Evolutionary conservation across 495 filamentous ascomycete species (phyloP), one percentile per base, ranked within the genome.

Genomic region (Margaritispora aquatica): DNA sequence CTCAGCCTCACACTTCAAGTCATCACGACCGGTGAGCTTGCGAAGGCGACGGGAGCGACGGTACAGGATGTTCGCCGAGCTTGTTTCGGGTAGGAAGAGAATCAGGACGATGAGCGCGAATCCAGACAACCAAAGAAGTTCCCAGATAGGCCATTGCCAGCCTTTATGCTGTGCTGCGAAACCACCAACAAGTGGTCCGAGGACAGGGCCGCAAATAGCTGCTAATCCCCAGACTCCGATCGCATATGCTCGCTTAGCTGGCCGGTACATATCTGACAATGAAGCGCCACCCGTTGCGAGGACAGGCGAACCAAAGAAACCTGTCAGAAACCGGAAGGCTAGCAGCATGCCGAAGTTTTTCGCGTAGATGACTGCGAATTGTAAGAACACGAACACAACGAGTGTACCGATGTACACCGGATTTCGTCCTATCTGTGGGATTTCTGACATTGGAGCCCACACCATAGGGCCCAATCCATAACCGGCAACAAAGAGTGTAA

Each of bases 81-180:
- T 84, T 1, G 86, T 87, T 68, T 90, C 87, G 1, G 80, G 79
- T 17, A 77, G 71, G 38, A 79, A 74, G 31, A 80, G 44, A 23
- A 71, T 46, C 4, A 69, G 63, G n/a, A 69, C 58, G 24, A 65
- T 52, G 2, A 62, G 47, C n/a, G 17, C 21, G 41, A 59, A 56
- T 15, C 63, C 55, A 11, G 76, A 72, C 23, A 79, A 72, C 41
- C 80, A 84, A 13, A 80, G 38, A 20, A 73, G 49, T 7, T 69
- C 69, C 78, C 81, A 90, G 17, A 76, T 78, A 0, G 81, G 81
- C 83, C 85, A 88, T 51, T 79, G 72, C 84, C 81, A 87, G 13
- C 66, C 55, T 23, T 82, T 72, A 62, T 74, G 78, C 34, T 77
- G 66, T 38, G 53, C 61, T 46, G 85, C 74, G 23, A 84, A 84